A percentile compares a stretch with the other conserved stretches of the same genome.
Conservation (phyloP, 169 alveolate genomes). For the Haemoproteus tartakovskyi region DNA sequence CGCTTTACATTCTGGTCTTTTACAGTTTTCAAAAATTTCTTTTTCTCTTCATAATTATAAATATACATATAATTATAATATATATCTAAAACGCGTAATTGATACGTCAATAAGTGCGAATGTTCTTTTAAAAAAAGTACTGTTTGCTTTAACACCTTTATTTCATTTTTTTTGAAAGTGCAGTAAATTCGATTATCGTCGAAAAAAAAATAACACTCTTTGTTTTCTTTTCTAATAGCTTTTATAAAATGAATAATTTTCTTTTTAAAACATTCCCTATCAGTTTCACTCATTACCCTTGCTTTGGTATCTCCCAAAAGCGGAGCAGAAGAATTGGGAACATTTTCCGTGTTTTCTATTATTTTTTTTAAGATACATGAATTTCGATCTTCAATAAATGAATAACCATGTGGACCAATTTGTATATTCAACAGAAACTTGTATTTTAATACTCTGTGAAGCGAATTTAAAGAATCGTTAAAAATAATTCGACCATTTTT, state of each 20-base stretch:
- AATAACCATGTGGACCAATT: background rate
- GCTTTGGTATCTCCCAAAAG: too few species aligned
- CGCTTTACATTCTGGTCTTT: conserved; percentile 15
- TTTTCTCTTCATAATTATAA: conserved; percentile 26
- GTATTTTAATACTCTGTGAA: conserved; percentile 21
- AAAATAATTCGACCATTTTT: conserved; percentile 35
- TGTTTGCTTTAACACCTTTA: conserved; percentile 12
- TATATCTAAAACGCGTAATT: conserved; percentile 35
- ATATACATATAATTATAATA: conserved; percentile 51
- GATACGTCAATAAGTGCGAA: conserved; percentile 5
- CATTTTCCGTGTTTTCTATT: too few species aligned
- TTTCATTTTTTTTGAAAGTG: conserved; percentile 38
- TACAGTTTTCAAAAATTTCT: conserved; percentile 13
- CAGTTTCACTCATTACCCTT: background rate
- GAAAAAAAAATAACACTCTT: conserved; percentile 39
- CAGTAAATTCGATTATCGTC: conserved; percentile 22
- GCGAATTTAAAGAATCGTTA: conserved; percentile 7
- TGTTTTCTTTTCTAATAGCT: conserved; percentile 20
- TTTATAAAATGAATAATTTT: conserved; percentile 14
- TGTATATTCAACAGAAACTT: conserved; percentile 32
- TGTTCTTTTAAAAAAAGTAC: conserved; percentile 1
- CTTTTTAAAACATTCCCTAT: background rate
- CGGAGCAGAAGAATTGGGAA: too few species aligned
- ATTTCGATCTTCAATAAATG: too few species aligned
- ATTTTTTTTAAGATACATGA: too few species aligned